These are phyloP conservation scores for Cytospora piceae DNA, from an alignment of 2,329 filamentous ascomycete genomes.

Conservation along the genomic window DNA sequence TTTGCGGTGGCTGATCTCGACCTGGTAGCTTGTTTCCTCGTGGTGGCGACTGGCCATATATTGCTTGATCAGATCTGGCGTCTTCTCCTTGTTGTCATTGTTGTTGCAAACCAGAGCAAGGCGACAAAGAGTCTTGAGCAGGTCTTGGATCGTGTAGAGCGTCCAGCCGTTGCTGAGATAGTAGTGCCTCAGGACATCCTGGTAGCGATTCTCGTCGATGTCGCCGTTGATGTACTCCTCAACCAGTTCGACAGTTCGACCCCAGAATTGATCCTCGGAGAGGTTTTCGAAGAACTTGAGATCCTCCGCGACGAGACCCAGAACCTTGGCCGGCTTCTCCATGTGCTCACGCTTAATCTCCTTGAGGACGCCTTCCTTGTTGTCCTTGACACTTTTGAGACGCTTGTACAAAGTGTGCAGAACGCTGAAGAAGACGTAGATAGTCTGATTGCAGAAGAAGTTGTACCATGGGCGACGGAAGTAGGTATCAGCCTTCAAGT, in stretches of 20 bases:
- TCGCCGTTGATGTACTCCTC: conserved; percentile 85
- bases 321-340: conserved; percentile 78
- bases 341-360: conserved; percentile 75
- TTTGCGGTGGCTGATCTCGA: conserved; percentile 87
- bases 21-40: conserved; percentile 85
- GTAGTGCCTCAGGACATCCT: conserved; percentile 88
- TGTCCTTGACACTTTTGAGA: conserved; percentile 80
- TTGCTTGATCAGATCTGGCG: conserved; percentile 83
- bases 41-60: conserved; percentile 82
- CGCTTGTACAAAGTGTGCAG: conserved; percentile 91
- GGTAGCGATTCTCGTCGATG: conserved; percentile 79
- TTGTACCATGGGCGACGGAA: conserved; percentile 83
- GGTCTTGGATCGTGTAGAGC: conserved; percentile 88
- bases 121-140: conserved; percentile 79
- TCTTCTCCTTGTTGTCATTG: conserved; percentile 89
- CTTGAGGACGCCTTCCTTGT: conserved; percentile 71
- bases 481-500: conserved; percentile 75
- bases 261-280: conserved; percentile 73
- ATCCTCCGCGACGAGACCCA: conserved; percentile 80
- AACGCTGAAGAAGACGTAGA: conserved; percentile 93
- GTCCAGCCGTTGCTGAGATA: conserved; percentile 92
- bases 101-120: conserved; percentile 83
- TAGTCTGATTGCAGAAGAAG: conserved; percentile 86
- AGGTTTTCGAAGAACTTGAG: conserved; percentile 77
- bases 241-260: conserved; percentile 81